Conservation (phyloP, 805 yeast genomes). For the Pichia cephalocereana region DNA sequence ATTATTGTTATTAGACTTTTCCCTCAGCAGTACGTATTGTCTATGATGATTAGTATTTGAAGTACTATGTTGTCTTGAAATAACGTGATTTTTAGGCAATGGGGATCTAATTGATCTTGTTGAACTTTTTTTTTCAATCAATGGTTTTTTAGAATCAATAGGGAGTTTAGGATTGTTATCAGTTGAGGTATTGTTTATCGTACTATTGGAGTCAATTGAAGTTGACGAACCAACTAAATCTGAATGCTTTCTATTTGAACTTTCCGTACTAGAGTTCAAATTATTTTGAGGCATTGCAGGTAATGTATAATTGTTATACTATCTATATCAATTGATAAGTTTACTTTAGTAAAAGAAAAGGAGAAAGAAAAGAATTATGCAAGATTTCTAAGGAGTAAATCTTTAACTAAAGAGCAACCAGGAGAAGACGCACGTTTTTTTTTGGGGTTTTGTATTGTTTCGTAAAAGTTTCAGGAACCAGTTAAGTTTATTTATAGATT, state of each 20-base stretch:
- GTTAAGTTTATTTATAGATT: no score
- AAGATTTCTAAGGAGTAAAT: no score
- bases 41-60: slow-evolving; percentile 23
- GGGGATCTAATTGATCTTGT: slow-evolving; percentile 12
- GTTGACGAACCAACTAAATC: not conserved
- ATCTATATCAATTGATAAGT: no score
- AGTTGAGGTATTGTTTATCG: not conserved
- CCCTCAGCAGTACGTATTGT: slow-evolving; percentile 24
- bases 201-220: not conserved
- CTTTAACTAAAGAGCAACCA: no score
- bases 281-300: not conserved
- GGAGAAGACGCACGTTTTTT: no score
- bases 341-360: no score
- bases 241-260: not conserved
- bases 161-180: not conserved
- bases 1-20: slow-evolving; percentile 11
- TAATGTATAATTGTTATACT: no score
- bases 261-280: no score
- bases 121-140: slow-evolving; percentile 6
- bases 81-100: slow-evolving; percentile 10
- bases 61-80: slow-evolving; percentile 10
- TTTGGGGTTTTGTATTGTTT: no score
- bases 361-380: no score
- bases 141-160: not conserved
- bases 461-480: not conserved